Percentiles rank a stretch among this genome's conserved stretches.
phyloP scores from a whole-genome alignment of 192 early-diverging fungal genomes.

The Oehlia diaphana region DNA sequence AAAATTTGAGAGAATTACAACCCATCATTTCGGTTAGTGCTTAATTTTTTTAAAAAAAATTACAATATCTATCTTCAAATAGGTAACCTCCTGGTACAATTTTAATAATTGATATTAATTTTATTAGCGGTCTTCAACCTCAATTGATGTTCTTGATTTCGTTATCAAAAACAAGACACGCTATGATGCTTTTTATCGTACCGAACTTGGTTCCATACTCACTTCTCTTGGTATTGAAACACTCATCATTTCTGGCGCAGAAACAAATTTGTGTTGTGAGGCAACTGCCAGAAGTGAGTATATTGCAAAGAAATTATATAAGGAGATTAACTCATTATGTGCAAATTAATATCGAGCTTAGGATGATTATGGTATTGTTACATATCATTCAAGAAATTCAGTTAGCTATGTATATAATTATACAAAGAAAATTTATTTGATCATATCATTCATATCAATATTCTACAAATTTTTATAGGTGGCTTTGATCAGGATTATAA shows the following conservation, averaged over 20 bases:
- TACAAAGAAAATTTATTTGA: too few relatives aligned
- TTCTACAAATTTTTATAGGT: background rate
- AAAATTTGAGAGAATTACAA: background rate
- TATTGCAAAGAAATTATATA: background rate
- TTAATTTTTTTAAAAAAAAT: background rate
- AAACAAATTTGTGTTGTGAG: conserved; percentile 1
- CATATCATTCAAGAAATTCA: too few relatives aligned
- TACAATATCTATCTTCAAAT: background rate
- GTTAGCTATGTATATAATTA: too few relatives aligned
- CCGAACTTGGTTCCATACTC: background rate
- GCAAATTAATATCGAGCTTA: too few relatives aligned
- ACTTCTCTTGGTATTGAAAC: conserved; percentile 1
- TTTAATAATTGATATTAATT: background rate
- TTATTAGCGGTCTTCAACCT: background rate
- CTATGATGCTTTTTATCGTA: background rate
- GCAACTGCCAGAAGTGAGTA: background rate
- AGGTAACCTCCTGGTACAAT: background rate
- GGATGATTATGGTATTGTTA: too few relatives aligned
- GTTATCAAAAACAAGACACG: background rate
- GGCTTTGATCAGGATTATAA: background rate
- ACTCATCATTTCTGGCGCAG: background rate
- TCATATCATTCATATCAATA: too few relatives aligned
- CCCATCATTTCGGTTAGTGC: background rate
- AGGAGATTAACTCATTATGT: too few relatives aligned
- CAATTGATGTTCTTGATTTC: background rate